Conservation (phyloP, 2,329 filamentous ascomycete species). For the Plenodomus biglobosus region DNA sequence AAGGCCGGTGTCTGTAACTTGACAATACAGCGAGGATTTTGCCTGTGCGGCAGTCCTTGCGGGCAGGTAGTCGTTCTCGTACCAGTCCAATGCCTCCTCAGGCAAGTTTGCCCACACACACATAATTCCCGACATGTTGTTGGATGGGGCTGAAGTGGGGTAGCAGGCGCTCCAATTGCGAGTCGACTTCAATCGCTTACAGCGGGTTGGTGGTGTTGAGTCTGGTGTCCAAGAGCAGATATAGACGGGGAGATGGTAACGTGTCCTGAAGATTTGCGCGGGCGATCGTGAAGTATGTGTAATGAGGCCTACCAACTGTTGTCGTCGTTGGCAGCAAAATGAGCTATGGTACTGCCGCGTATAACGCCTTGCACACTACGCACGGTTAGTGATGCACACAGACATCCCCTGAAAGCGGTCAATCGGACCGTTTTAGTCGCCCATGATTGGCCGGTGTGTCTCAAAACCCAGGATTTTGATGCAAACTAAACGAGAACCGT, state of each 20-base stretch:
- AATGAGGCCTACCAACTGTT: background rate
- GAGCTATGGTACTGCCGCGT: background rate
- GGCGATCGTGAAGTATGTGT: background rate
- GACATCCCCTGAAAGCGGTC: background rate
- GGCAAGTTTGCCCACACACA: slow-evolving; percentile 23
- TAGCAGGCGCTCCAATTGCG: background rate
- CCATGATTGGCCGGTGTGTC: background rate
- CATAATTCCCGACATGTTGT: slow-evolving; percentile 20
- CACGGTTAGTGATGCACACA: background rate
- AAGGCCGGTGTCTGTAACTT: slow-evolving; percentile 16
- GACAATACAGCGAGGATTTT: slow-evolving; percentile 15
- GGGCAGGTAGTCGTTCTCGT: slow-evolving; percentile 18
- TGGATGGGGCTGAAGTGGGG: background rate
- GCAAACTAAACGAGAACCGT: background rate
- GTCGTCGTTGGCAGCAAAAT: background rate
- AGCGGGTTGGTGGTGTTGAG: background rate
- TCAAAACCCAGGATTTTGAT: background rate
- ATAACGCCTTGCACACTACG: background rate
- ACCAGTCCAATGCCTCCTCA: slow-evolving; percentile 13
- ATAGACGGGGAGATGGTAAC: background rate
- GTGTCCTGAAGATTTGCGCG: background rate
- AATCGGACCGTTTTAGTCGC: background rate
- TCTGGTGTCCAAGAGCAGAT: background rate
- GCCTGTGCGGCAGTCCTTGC: slow-evolving; percentile 4
- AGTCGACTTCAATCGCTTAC: background rate